Evolutionary conservation across 2,329 filamentous ascomycete species (phyloP).

Genomic region (Hypoxylon sp.): DNA sequence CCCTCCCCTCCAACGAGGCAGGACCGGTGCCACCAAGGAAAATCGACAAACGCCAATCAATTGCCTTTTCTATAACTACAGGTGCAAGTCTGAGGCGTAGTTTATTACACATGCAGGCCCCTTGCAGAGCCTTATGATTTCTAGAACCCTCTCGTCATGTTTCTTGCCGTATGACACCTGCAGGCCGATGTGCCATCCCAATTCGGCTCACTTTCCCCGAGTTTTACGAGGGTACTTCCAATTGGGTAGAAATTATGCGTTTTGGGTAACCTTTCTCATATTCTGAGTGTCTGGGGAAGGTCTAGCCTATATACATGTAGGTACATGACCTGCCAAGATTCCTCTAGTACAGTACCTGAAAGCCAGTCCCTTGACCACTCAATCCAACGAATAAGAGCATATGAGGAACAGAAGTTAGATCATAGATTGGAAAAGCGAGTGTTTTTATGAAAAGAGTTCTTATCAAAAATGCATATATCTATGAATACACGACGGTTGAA

Average conservation of each 20-base stretch:
- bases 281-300: too few species aligned
- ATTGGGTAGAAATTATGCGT: too few species aligned
- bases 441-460: neutral
- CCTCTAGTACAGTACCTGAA: neutral
- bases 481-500: slow-evolving; percentile 2
- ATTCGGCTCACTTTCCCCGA: neutral
- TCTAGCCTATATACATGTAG: too few species aligned
- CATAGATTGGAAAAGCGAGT: slow-evolving; percentile 1
- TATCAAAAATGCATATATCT: neutral
- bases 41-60: too few species aligned
- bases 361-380: neutral
- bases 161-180: neutral
- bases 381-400: neutral
- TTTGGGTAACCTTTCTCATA: too few species aligned
- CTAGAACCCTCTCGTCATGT: neutral
- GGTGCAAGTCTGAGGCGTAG: neutral
- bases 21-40: too few species aligned
- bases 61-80: too few species aligned
- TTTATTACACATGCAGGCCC: neutral
- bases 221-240: too few species aligned
- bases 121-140: neutral
- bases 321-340: neutral
- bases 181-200: neutral
- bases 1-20: too few species aligned
- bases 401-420: neutral